Conservation (phyloP, 1,284 basidiomycete species). For the Naganishia sp. region DNA sequence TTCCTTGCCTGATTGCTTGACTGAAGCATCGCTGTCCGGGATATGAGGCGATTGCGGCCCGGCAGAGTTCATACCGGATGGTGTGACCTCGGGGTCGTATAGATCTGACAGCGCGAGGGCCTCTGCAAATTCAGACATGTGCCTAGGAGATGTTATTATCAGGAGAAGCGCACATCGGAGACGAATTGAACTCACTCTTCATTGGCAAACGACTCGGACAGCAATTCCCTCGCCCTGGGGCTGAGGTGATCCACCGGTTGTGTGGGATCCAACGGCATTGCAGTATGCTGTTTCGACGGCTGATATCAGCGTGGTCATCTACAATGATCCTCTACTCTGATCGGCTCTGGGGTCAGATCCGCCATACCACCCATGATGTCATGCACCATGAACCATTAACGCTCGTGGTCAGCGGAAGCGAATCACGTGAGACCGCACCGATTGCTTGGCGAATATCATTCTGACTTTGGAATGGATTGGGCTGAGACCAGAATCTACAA, state of each 20-base stretch:
- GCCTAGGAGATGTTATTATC: conserved; percentile 36
- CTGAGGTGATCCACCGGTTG: conserved; percentile 19
- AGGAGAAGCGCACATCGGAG: neutral
- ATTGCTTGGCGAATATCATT: neutral
- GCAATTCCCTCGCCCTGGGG: conserved; percentile 37
- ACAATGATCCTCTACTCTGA: no score
- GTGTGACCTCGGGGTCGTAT: conserved; percentile 30
- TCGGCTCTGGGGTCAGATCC: neutral
- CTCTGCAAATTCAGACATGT: conserved; percentile 49
- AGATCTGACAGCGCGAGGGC: conserved; percentile 48
- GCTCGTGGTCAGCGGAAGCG: neutral
- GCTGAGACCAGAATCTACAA: no score
- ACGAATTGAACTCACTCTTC: conserved; percentile 60
- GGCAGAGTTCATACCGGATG: conserved; percentile 38
- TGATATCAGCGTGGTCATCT: no score
- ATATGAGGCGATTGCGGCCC: conserved; percentile 16
- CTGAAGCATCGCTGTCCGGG: conserved; percentile 37
- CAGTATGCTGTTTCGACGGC: no score
- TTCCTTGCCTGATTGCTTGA: conserved; percentile 26
- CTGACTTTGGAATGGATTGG: neutral
- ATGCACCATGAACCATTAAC: no score
- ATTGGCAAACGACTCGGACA: conserved; percentile 65
- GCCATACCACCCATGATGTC: neutral
- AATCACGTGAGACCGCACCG: neutral
- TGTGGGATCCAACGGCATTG: conserved; percentile 13